Evolutionary conservation across 2,329 filamentous ascomycete genomes (phyloP).

Genomic region (Amesomyces nigricolor): DNA sequence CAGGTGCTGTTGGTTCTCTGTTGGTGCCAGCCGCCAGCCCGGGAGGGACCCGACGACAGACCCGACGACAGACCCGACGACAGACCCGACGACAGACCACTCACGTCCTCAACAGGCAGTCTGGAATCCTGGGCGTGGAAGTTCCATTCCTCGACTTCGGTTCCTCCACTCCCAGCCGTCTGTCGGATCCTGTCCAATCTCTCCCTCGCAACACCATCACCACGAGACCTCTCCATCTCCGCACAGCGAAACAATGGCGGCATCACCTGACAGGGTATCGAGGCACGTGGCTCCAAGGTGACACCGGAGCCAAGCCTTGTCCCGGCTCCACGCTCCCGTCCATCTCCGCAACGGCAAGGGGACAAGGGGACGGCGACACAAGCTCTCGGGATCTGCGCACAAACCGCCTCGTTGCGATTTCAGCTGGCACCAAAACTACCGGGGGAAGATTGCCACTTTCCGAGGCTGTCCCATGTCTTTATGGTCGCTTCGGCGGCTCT

Average conservation of each 20-base stretch:
- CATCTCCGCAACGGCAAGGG: not conserved
- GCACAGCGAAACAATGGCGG: slow-evolving; percentile 7
- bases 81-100: not conserved
- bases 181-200: not conserved
- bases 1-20: not conserved
- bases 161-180: not conserved
- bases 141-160: not conserved
- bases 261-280: slow-evolving; percentile 13
- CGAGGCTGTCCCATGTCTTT: no score
- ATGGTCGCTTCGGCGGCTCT: no score
- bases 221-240: slow-evolving; percentile 14
- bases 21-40: not conserved
- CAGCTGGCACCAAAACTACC: slow-evolving; percentile 6
- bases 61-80: no score
- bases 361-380: slow-evolving; percentile 3
- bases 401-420: slow-evolving; percentile 13
- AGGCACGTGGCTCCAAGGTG: slow-evolving; percentile 16
- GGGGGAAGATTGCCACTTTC: no score
- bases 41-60: not conserved
- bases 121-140: not conserved
- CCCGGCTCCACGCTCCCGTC: not conserved
- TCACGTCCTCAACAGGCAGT: not conserved
- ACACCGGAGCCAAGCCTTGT: slow-evolving; percentile 10
- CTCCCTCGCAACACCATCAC: not conserved
- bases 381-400: not conserved